These are phyloP conservation scores for Acanthamoeba triangularis DNA, from an alignment of 208 protist species.

Conservation along the genomic window DNA sequence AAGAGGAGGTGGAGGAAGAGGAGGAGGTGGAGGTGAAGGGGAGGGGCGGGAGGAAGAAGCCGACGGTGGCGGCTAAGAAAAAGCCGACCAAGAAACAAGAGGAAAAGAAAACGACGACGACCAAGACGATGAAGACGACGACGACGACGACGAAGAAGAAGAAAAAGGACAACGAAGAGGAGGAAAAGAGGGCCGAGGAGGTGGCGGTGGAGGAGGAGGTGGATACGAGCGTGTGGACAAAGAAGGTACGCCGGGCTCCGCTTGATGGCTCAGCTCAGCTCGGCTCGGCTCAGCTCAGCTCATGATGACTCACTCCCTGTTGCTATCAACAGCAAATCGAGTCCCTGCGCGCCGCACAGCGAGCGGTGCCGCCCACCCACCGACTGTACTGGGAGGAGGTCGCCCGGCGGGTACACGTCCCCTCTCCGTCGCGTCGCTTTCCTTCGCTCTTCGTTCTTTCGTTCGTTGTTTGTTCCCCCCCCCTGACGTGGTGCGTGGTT, in stretches of 20 bases:
- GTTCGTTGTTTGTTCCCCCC: not conserved
- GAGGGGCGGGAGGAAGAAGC: not conserved
- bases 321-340: not conserved
- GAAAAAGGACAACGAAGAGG: not conserved
- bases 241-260: not conserved
- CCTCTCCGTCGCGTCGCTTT: too few relatives aligned
- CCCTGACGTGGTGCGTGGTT: not conserved
- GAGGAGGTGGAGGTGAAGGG: not conserved
- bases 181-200: not conserved
- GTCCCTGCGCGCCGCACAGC: not conserved
- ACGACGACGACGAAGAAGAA: not conserved
- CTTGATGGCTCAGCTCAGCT: too few relatives aligned
- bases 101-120: not conserved
- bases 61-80: not conserved
- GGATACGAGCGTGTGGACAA: not conserved
- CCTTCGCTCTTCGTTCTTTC: not conserved
- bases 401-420: not conserved
- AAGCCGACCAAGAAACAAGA: not conserved
- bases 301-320: not conserved
- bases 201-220: not conserved
- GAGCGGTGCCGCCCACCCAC: conserved; percentile 4
- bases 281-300: too few relatives aligned
- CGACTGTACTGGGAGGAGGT: not conserved
- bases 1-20: not conserved
- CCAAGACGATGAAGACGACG: not conserved